Percentiles rank a stretch among this genome's conserved stretches.
phyloP scores from a whole-genome alignment of 208 protist genomes.

The Acanthamoeba divionensis region DNA sequence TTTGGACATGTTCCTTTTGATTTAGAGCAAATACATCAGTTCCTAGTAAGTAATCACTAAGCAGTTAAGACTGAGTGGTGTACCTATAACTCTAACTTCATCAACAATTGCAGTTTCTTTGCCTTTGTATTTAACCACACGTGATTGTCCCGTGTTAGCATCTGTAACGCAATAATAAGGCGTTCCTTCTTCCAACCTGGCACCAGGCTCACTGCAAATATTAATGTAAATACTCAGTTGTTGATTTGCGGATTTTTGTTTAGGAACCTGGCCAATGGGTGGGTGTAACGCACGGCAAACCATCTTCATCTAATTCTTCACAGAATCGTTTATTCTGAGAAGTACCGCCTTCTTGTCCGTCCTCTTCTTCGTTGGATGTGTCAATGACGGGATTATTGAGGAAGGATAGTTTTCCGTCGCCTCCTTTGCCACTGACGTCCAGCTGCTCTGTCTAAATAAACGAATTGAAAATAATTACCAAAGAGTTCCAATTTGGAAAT shows the following conservation, averaged over 20 bases:
- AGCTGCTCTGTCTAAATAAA: not conserved
- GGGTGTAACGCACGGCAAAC: constrained; percentile 64
- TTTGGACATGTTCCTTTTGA: not conserved
- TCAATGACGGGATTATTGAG: too few relatives aligned
- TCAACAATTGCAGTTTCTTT: constrained; percentile 69
- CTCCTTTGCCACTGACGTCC: not conserved
- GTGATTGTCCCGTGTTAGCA: not conserved
- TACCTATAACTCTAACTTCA: constrained; percentile 67
- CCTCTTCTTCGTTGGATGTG: too few relatives aligned
- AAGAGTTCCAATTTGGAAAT: too few relatives aligned
- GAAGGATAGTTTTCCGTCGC: too few relatives aligned
- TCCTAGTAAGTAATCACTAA: not conserved
- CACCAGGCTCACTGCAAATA: not conserved
- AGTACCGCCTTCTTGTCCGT: not conserved
- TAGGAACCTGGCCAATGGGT: not conserved
- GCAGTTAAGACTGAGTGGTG: not conserved
- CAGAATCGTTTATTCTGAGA: constrained; percentile 27
- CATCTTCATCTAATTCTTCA: constrained; percentile 73
- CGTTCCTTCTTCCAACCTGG: not conserved
- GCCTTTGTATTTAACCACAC: not conserved
- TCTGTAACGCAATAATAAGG: constrained; percentile 16
- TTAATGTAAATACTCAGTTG: not conserved
- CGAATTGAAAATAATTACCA: not conserved
- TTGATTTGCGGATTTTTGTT: not conserved
- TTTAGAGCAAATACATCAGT: not conserved